These are phyloP conservation scores for Nakazawaea peltata DNA, from an alignment of 805 yeast species.

Conservation along the genomic window DNA sequence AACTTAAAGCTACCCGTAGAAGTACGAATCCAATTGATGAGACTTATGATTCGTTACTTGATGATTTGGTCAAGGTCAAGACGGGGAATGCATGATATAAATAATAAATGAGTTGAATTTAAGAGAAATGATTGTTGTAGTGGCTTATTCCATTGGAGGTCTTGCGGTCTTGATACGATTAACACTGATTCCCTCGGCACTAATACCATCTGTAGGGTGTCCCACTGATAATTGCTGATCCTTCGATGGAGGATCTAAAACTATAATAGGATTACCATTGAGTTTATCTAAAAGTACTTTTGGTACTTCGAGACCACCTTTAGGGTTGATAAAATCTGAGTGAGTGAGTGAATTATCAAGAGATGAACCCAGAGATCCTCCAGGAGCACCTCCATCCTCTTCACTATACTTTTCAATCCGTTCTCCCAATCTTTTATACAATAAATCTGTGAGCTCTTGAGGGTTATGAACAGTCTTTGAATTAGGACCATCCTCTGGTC, in stretches of 20 bases:
- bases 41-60: slow-evolving; percentile 18
- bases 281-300: slow-evolving; percentile 2
- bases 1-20: background rate
- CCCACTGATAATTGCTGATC: background rate
- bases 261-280: slow-evolving; percentile 10
- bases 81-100: slow-evolving; percentile 3
- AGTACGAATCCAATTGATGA: slow-evolving; percentile 7
- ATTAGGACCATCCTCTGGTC: slow-evolving; percentile 9
- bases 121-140: too few relatives aligned
- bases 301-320: slow-evolving; percentile 6
- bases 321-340: slow-evolving; percentile 7
- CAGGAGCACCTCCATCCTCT: background rate
- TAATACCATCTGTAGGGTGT: background rate
- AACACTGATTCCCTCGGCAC: slow-evolving; percentile 4
- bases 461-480: slow-evolving; percentile 7
- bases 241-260: slow-evolving; percentile 9
- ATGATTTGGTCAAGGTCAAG: slow-evolving; percentile 14
- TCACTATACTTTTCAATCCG: slow-evolving; percentile 6
- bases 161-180: slow-evolving; percentile 8
- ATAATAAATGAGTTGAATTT: background rate
- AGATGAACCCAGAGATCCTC: too few relatives aligned
- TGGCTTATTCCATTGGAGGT: slow-evolving; percentile 6
- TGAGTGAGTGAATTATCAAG: background rate
- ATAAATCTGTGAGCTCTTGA: slow-evolving; percentile 7
- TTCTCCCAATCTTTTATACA: slow-evolving; percentile 10